Base-by-base conservation (phyloP, 495 filamentous ascomycete species). In the Ramalina intermedia region DNA sequence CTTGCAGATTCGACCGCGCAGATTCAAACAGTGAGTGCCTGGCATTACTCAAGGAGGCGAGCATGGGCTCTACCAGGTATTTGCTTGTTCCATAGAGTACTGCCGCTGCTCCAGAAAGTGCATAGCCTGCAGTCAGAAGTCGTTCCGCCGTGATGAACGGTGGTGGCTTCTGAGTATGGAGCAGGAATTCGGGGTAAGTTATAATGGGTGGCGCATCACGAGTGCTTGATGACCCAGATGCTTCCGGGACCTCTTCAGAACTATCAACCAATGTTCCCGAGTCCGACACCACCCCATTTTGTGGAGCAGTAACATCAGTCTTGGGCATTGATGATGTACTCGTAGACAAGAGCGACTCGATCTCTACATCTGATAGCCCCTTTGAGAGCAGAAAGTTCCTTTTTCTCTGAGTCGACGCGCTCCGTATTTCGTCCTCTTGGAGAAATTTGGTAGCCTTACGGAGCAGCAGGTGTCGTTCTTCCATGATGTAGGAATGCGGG, bases 101-200 rank as follows among this genome's bases (percentile, higher is more conserved):
- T 2, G 84, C 74, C 6, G 81, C 81, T 2, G 86, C 61, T 11
- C 78, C 82, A 12, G 75, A 76, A 12, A 85, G 79, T 54, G 82
- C 69, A 65, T 95, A 88, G 55, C 90, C 68, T 12, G 87, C 82
- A 61, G 79, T 84, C 43, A 89, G 69, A 35, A 96, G 71, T 37
- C 80, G 78, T 37, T 71, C 68, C 50, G 81, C 74, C 14, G 87
- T 91, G 29, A 96, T 73, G 2, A 96, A 68, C 0, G 91, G 88
- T 1, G 81, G 77, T 7, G 86, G 79, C 27, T 83, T 85, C 44
- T 66, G 55, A 9, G 74, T 61, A 41, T 79, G 66, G 46, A 74
- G 56, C 55, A 96, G 80, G 66, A 94, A 96, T 64, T 98, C 91
- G 42, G 91, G 91, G 66, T 96, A 96, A 21, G 91, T 98, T 58